Percentiles rank a stretch among this genome's conserved stretches.
Conservation (phyloP, 78 protist genomes). For the Emiliania huxleyi region DNA sequence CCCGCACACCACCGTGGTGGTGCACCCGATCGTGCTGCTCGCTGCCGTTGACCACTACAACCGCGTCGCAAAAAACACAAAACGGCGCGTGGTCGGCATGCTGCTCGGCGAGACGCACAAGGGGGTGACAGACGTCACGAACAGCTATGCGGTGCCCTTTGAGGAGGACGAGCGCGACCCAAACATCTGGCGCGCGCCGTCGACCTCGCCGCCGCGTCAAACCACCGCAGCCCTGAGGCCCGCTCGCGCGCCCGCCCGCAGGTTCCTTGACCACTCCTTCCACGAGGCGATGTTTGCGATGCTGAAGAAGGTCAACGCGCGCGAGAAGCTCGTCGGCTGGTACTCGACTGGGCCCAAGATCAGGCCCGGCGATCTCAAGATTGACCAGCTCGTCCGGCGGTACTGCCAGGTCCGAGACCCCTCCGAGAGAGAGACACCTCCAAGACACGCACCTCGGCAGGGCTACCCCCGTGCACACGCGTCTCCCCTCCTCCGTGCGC, state of each 20-base stretch:
- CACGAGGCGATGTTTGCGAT: constrained; percentile 87
- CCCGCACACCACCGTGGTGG: constrained; percentile 32
- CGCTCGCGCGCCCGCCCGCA: too few relatives aligned
- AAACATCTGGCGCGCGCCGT: constrained; percentile 77
- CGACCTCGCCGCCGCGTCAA: too few relatives aligned
- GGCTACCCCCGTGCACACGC: too few relatives aligned
- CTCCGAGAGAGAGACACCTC: too few relatives aligned
- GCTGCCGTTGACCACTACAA: constrained; percentile 92
- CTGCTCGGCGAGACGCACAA: constrained; percentile 76
- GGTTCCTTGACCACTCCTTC: constrained; percentile 89
- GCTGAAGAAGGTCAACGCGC: constrained; percentile 91
- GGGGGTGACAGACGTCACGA: constrained; percentile 82
- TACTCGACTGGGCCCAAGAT: constrained; percentile 96
- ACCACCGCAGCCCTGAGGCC: too few relatives aligned
- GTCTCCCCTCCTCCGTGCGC: too few relatives aligned
- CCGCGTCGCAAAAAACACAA: constrained; percentile 50
- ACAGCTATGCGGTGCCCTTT: constrained; percentile 89
- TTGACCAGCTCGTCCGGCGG: constrained; percentile 82
- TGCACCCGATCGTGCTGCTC: constrained; percentile 95
- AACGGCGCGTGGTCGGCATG: constrained; percentile 90
- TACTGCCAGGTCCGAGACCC: too few relatives aligned
- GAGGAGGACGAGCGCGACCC: constrained; percentile 91
- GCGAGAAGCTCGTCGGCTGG: constrained; percentile 95
- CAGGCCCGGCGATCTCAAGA: constrained; percentile 79
- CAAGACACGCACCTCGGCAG: too few relatives aligned